A percentile compares a stretch with the other conserved stretches of the same genome.
Conservation (phyloP, 176 grass and related monocot species). For the Musa schizocarpa region DNA sequence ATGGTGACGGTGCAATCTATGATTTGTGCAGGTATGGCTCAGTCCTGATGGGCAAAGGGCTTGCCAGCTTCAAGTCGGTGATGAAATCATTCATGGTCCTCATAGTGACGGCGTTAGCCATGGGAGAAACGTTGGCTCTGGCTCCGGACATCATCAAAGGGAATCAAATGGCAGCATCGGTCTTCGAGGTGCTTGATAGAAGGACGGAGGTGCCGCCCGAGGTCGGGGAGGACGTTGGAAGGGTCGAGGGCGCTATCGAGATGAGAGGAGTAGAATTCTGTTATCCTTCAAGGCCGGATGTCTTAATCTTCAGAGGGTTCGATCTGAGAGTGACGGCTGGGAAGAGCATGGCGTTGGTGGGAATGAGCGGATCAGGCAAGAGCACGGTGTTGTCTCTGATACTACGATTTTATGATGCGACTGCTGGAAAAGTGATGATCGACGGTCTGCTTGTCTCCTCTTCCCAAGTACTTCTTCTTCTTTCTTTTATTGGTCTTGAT, state of each 20-base stretch:
- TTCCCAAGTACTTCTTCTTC: background rate
- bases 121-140: conserved; percentile 76
- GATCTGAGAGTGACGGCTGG: conserved; percentile 76
- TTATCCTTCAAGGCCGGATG: conserved; percentile 74
- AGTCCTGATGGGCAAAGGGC: conserved; percentile 63
- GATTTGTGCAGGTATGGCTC: conserved; percentile 65
- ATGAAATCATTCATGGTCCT: conserved; percentile 99
- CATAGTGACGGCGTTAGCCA: conserved; percentile 76
- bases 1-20: background rate
- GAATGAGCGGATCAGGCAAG: conserved; percentile 93
- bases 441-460: conserved; percentile 41
- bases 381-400: conserved; percentile 76
- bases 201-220: conserved; percentile 66
- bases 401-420: conserved; percentile 73
- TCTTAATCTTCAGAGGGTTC: conserved; percentile 65
- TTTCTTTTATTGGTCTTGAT: background rate
- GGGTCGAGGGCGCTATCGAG: conserved; percentile 62
- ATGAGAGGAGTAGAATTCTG: conserved; percentile 60
- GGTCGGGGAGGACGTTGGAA: conserved; percentile 55
- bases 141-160: conserved; percentile 94
- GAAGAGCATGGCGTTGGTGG: conserved; percentile 95
- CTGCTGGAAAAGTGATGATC: conserved; percentile 69
- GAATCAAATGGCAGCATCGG: conserved; percentile 88
- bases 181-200: conserved; percentile 82
- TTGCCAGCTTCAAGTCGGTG: conserved; percentile 76